phyloP scores from a whole-genome alignment of 164 flowering plant genomes.

The Warburgia ugandensis region DNA sequence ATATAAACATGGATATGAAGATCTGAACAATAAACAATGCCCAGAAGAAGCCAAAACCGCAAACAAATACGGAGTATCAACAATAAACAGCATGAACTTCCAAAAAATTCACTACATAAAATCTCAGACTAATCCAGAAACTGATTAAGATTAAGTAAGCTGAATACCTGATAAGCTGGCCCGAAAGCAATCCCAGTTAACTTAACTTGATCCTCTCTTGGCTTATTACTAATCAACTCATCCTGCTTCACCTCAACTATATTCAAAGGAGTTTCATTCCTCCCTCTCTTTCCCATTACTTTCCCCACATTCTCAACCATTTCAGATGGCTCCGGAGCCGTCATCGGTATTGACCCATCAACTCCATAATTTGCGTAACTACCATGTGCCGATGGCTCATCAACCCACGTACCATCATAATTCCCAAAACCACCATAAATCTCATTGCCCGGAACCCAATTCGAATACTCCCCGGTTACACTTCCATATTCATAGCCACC shows the following conservation, averaged over 20 bases:
- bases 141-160: too few species aligned
- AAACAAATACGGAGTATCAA: too few species aligned
- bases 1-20: too few species aligned
- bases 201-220: conserved; percentile 74
- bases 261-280: conserved; percentile 54
- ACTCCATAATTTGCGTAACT: conserved; percentile 30
- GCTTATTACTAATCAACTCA: conserved; percentile 84
- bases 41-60: too few species aligned
- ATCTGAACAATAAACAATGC: too few species aligned
- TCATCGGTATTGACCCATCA: conserved; percentile 20
- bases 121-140: too few species aligned
- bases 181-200: conserved; percentile 89
- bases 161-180: conserved; percentile 75
- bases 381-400: too few species aligned
- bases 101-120: too few species aligned
- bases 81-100: too few species aligned
- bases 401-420: too few species aligned
- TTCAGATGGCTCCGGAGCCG: conserved; percentile 4
- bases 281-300: conserved; percentile 51
- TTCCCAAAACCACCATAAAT: conserved; percentile 14
- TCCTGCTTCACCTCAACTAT: conserved; percentile 97
- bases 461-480: too few species aligned
- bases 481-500: too few species aligned
- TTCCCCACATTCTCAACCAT: conserved; percentile 17
- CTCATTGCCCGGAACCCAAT: conserved; percentile 10